These are phyloP conservation scores for Neurospora sp. DNA, from an alignment of 495 filamentous ascomycete species.

Conservation along the genomic window DNA sequence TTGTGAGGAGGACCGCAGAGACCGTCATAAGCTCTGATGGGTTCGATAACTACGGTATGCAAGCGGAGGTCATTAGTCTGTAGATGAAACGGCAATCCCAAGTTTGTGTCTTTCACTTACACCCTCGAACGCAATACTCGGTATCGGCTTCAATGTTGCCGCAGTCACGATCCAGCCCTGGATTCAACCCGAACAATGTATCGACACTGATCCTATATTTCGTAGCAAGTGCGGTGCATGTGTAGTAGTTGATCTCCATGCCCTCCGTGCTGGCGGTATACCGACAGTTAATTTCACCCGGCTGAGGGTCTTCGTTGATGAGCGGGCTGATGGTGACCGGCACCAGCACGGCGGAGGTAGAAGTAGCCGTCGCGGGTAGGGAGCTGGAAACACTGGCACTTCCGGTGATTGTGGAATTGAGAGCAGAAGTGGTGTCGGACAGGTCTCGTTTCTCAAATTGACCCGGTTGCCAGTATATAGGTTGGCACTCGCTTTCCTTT, in stretches of 20 bases:
- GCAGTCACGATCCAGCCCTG: constrained; percentile 11
- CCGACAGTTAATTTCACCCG: constrained; percentile 15
- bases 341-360: neutral
- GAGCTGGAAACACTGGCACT: too few relatives aligned
- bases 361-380: too few relatives aligned
- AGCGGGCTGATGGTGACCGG: neutral
- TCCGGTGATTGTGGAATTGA: too few relatives aligned
- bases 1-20: constrained; percentile 20
- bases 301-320: neutral
- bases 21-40: constrained; percentile 13
- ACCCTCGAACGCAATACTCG: constrained; percentile 19
- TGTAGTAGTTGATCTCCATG: constrained; percentile 15
- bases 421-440: too few relatives aligned
- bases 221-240: constrained; percentile 7
- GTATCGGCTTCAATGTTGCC: constrained; percentile 13
- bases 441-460: too few relatives aligned
- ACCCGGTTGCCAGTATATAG: too few relatives aligned
- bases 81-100: neutral
- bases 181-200: constrained; percentile 17
- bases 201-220: constrained; percentile 10
- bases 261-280: neutral
- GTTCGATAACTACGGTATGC: constrained; percentile 14
- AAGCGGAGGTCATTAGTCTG: neutral
- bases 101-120: constrained; percentile 4
- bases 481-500: too few relatives aligned